phyloP scores from a whole-genome alignment of 129 eudicot genomes.

The Lonicera japonica region DNA sequence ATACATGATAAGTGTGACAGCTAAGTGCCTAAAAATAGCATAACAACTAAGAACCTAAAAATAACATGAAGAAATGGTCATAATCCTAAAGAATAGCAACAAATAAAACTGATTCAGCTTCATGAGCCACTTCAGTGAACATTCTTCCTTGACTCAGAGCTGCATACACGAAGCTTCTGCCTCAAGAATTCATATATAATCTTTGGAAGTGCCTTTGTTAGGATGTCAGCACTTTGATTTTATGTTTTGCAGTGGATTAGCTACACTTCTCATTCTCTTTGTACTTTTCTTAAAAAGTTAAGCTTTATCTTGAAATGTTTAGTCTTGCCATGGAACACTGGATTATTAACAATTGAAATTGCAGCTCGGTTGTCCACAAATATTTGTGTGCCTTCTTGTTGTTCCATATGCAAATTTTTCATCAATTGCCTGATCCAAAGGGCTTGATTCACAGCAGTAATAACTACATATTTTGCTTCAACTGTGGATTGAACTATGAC shows the following conservation, averaged over 20 bases:
- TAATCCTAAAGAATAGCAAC: no score
- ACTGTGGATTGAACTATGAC: slow-evolving; percentile 18
- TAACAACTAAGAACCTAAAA: no score
- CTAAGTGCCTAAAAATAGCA: no score
- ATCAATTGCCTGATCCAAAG: slow-evolving; percentile 19
- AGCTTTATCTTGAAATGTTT: slow-evolving; percentile 19
- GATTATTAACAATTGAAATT: no score
- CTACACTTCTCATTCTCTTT: slow-evolving; percentile 9
- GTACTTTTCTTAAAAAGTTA: slow-evolving; percentile 12
- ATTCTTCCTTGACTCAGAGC: slow-evolving; percentile 20
- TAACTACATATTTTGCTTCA: slow-evolving; percentile 18
- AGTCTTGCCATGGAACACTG: slow-evolving; percentile 22
- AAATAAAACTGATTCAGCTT: no score
- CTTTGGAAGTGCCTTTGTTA: slow-evolving; percentile 12
- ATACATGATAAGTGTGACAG: no score
- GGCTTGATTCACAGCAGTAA: slow-evolving; percentile 8
- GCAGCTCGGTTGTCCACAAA: slow-evolving; percentile 17
- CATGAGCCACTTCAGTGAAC: background rate
- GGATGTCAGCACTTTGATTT: no score
- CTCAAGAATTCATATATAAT: slow-evolving; percentile 1
- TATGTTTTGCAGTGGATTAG: slow-evolving; percentile 11
- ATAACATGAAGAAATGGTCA: no score
- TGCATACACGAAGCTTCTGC: slow-evolving; percentile 9
- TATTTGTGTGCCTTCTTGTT: slow-evolving; percentile 4
- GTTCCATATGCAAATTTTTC: background rate